Conservation (phyloP, 441 rosid genomes). For the Rhodomyrtus psidioides region DNA sequence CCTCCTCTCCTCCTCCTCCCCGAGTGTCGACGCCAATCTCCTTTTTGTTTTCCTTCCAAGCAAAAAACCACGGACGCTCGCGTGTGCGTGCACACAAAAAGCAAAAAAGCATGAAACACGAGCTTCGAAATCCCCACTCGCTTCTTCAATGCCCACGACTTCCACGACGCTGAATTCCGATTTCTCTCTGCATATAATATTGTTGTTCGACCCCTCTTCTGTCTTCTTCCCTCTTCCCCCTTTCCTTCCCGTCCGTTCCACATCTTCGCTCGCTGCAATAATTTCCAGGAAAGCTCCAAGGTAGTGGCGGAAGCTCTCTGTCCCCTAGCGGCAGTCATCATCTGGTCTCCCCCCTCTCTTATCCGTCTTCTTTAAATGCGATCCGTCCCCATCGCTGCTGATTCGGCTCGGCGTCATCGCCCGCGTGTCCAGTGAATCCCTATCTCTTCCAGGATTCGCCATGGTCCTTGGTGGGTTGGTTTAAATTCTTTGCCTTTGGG, state of each 20-base stretch:
- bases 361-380: neutral
- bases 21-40: neutral
- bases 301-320: neutral
- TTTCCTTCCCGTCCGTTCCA: neutral
- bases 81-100: neutral
- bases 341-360: neutral
- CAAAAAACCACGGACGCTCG: neutral
- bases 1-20: neutral
- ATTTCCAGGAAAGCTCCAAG: neutral
- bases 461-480: neutral
- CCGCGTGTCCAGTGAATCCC: neutral
- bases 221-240: neutral
- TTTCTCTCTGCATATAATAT: neutral
- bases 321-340: neutral
- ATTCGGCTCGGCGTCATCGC: neutral
- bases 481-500: neutral
- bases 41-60: neutral
- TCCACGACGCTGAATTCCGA: neutral
- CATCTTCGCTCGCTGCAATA: neutral
- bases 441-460: neutral
- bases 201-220: neutral
- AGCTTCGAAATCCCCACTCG: neutral
- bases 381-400: neutral
- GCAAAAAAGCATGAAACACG: neutral
- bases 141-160: neutral